Base-by-base conservation (phyloP, 2,329 filamentous ascomycete genomes). In the Nigrospora sphaerica region DNA sequence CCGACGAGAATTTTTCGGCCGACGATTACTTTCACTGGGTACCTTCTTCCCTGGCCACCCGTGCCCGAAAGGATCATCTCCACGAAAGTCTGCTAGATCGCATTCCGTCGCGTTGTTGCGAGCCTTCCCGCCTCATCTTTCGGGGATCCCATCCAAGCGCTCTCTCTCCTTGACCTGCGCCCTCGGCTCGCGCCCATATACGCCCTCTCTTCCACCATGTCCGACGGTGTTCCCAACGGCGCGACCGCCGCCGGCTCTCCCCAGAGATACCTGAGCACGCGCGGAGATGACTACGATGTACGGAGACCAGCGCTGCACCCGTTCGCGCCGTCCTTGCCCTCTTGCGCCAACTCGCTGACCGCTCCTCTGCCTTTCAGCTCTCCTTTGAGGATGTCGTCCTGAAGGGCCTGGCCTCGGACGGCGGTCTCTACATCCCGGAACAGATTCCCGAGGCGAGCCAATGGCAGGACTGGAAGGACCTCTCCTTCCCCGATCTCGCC, bases 351-450 rank as follows among this genome's bases (percentile, higher is more conserved):
- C 32, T 33, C 28, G 28, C 46, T 44, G 28, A 46, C n/a, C 34
- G 4, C 23, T 10, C 23, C 23, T 41, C 48, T 54, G 39, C 50
- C 19, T 32, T 52, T 18, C 55, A 91, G 86, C 77, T 95, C 56
- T 91, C 88, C 44, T 95, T 96, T 65, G 91, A 96, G 68, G 83
- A 90, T 45, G 90, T 90, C 40, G 89, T 95, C 36, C 75, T 95
- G 54, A 95, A 95, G 67, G 90, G 90, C 39, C 81, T 95, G 47
- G 90, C 89, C 48, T 75, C 80, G 39, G 91, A 96, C 61, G 88
- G 89, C 48, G 91, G 91, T 45, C 82, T 95, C 28, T 95, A 92
- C 72, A 85, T 95, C 52, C 91, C 91, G 37, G 85, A 95, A 62
- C 77, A 85, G 53, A 85, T 95, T 51, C 90, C 90, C 42, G 64